Base-by-base conservation (phyloP, 2,329 filamentous ascomycete species). In the Fusarium palustre region DNA sequence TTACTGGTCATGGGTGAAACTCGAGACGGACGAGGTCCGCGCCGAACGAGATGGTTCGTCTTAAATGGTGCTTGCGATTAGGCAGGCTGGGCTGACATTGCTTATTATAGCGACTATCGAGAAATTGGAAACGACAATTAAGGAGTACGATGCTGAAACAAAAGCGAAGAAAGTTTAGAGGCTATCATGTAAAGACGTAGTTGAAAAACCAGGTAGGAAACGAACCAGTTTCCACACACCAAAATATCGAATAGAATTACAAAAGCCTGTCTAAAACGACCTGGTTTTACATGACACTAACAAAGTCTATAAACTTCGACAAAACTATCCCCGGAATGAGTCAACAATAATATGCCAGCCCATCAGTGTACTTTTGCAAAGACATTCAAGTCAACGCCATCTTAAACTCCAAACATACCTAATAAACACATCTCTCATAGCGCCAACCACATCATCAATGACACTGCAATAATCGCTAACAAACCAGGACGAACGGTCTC, bases 1-100 rank as follows among this genome's bases (percentile, higher is more conserved):
- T 16, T 95, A 94, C 80, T 93, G 88, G 82, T 81, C 81, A 16
- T 96, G 92, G 92, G 77, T 87, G 38, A 92, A 90, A 79, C 83
- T 95, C 52, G 92, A 94, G 78, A 86, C 87, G 34, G 85, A 92
- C 55, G 92, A 96, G 80, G 82, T 87, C 59, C 88, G 86, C 75
- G 81, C 81, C 22, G 83, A 88, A 45, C 87, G 86, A 71, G 80
- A 86, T 70, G 85, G 89, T 90, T 74, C 61, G 82, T 75, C 20
- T 8, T 48, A 7, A 56, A 15, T 12, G 34, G 20, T 59, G 62
- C 46, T 30, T 45, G 43, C 28, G 16, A 55, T 15, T 24, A 25
- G 68, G 70, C 72, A 36, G 34, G 8, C n/a, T 22, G 16, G 18
- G 20, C 45, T 63, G n/a, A 70, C 24, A 15, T 24, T 25, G 16